These are phyloP conservation scores for Scheffersomyces stipitis DNA, from an alignment of 805 yeast species.

Conservation along the genomic window DNA sequence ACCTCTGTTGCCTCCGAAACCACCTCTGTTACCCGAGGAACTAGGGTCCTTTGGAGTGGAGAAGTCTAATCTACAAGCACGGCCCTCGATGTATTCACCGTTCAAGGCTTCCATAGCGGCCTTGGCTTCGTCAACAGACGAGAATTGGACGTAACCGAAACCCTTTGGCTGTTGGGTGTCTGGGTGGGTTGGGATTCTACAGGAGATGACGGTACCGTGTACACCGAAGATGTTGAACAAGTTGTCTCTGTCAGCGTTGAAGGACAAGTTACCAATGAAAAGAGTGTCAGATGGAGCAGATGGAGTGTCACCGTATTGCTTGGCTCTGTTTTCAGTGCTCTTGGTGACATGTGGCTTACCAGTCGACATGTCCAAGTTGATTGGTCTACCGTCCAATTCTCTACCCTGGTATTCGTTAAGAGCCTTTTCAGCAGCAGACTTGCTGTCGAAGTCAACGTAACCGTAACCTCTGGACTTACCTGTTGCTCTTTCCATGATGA, in stretches of 20 bases:
- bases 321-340: conserved; percentile 69
- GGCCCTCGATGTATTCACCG: conserved; percentile 86
- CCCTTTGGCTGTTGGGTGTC: conserved; percentile 99
- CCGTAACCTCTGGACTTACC: conserved; percentile 97
- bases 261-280: conserved; percentile 94
- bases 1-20: conserved; percentile 20
- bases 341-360: conserved; percentile 66
- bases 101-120: conserved; percentile 82
- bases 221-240: conserved; percentile 71
- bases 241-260: conserved; percentile 80
- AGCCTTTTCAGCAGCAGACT: conserved; percentile 82
- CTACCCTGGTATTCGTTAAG: conserved; percentile 81
- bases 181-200: conserved; percentile 96
- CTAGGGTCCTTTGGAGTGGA: conserved; percentile 79
- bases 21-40: conserved; percentile 24
- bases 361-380: conserved; percentile 89
- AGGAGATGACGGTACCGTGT: conserved; percentile 81
- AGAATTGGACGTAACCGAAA: conserved; percentile 94
- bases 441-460: conserved; percentile 88
- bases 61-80: conserved; percentile 93
- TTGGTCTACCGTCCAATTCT: conserved; percentile 96
- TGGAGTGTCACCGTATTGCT: conserved; percentile 84
- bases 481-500: conserved; percentile 87
- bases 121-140: conserved; percentile 84
- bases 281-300: conserved; percentile 94